Percentiles rank a stretch among this genome's conserved stretches.
phyloP scores from a whole-genome alignment of 768 basidiomycete genomes.

The Dentipellis sp. region DNA sequence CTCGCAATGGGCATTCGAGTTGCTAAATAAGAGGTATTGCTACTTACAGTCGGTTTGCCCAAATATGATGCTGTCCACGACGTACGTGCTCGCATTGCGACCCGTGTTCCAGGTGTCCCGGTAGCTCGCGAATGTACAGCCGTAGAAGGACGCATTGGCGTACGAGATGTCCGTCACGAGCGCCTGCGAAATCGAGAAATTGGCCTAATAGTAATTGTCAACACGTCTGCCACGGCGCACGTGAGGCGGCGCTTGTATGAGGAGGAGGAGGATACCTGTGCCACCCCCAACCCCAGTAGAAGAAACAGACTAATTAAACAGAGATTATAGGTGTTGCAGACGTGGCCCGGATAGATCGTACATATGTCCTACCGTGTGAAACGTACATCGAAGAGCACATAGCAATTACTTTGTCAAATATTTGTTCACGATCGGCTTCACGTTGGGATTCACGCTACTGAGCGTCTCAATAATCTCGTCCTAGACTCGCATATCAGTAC shows the following conservation, averaged over 20 bases:
- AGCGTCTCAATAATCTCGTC: background rate
- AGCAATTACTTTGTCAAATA: background rate
- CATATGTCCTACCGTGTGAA: background rate
- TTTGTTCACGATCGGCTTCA: background rate
- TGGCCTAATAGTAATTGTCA: no score
- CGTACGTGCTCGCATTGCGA: constrained; percentile 46
- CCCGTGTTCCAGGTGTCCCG: constrained; percentile 66
- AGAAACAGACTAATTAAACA: no score
- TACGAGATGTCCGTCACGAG: constrained; percentile 54
- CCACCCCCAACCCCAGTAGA: no score
- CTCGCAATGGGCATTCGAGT: background rate
- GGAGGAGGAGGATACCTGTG: no score
- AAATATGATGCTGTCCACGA: constrained; percentile 51
- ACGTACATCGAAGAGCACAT: background rate
- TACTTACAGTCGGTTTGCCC: constrained; percentile 65
- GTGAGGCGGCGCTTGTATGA: no score
- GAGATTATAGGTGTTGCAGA: no score
- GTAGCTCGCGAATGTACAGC: constrained; percentile 49
- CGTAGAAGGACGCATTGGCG: constrained; percentile 61
- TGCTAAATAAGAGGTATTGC: background rate
- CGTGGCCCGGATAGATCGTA: no score
- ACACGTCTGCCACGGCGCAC: no score
- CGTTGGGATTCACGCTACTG: background rate
- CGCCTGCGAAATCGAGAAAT: constrained; percentile 52
- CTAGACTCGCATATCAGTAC: background rate